Conservation (phyloP, 2,329 filamentous ascomycete species). For the Colletotrichum sp. region DNA sequence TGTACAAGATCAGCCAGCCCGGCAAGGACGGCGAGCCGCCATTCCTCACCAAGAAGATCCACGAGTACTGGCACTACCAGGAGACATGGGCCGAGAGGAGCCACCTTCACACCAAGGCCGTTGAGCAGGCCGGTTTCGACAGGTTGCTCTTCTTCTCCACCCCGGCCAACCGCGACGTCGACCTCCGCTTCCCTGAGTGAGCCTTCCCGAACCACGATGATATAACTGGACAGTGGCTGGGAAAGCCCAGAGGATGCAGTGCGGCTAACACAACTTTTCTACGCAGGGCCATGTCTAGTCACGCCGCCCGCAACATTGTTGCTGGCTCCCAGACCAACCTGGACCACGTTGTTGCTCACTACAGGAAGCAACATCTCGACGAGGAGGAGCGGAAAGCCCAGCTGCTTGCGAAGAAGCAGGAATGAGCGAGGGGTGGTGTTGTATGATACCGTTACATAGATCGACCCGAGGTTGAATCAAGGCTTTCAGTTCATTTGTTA, state of each 20-base stretch:
- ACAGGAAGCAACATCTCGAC: slow-evolving; percentile 56
- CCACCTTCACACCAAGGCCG: slow-evolving; percentile 52
- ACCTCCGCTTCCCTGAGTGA: slow-evolving; percentile 64
- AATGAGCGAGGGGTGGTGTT: slow-evolving; percentile 1
- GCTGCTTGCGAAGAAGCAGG: slow-evolving; percentile 33
- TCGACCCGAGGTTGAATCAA: slow-evolving; percentile 17
- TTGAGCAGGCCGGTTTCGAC: slow-evolving; percentile 64
- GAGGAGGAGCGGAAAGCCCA: slow-evolving; percentile 61
- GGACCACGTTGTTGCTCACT: slow-evolving; percentile 63
- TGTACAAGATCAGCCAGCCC: slow-evolving; percentile 56
- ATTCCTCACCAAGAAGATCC: slow-evolving; percentile 49
- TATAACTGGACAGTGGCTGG: background rate
- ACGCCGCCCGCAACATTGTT: slow-evolving; percentile 57
- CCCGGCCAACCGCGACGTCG: slow-evolving; percentile 46
- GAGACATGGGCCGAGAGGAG: slow-evolving; percentile 59
- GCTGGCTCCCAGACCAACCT: slow-evolving; percentile 61
- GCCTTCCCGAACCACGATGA: slow-evolving; percentile 30
- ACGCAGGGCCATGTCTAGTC: slow-evolving; percentile 53
- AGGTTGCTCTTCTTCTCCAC: slow-evolving; percentile 58
- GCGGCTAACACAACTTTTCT: slow-evolving; percentile 8
- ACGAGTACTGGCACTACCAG: slow-evolving; percentile 50
- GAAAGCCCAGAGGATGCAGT: background rate
- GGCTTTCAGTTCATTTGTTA: slow-evolving; percentile 12
- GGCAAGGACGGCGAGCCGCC: slow-evolving; percentile 56
- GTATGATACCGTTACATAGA: slow-evolving; percentile 24